phyloP scores from a whole-genome alignment of 148 eudicot genomes.

The Rhododendron williamsianum region DNA sequence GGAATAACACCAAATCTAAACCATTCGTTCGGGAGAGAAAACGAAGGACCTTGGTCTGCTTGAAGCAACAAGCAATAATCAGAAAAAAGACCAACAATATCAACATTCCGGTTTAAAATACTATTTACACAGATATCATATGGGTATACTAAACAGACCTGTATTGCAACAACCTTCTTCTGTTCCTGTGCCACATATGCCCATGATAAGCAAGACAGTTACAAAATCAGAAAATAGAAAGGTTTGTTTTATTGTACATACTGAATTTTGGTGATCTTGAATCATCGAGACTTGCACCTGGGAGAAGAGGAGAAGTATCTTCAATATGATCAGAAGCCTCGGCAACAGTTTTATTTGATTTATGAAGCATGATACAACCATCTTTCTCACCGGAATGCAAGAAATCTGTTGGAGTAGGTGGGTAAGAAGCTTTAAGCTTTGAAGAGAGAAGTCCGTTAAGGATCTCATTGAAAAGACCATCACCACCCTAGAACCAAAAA shows the following conservation, averaged over 20 bases:
- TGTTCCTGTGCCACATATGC: slow-evolving; percentile 36
- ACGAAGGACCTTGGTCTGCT: slow-evolving; percentile 47
- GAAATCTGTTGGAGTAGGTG: slow-evolving; percentile 65
- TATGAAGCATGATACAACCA: slow-evolving; percentile 21
- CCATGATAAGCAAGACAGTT: slow-evolving; percentile 18
- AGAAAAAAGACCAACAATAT: not conserved
- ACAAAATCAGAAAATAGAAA: slow-evolving; percentile 15
- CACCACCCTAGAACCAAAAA: slow-evolving; percentile 71
- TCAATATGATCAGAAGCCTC: slow-evolving; percentile 37
- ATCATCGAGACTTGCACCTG: slow-evolving; percentile 34
- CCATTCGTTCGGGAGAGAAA: slow-evolving; percentile 63
- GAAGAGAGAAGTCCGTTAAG: slow-evolving; percentile 75
- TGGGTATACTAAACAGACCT: slow-evolving; percentile 38
- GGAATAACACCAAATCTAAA: slow-evolving; percentile 94
- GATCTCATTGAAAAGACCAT: slow-evolving; percentile 91
- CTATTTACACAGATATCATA: not conserved
- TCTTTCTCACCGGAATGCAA: slow-evolving; percentile 31
- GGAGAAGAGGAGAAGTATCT: slow-evolving; percentile 53
- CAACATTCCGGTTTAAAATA: not conserved
- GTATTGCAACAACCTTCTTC: slow-evolving; percentile 22
- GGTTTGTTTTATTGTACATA: slow-evolving; percentile 28
- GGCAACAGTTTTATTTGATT: slow-evolving; percentile 31
- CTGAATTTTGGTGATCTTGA: slow-evolving; percentile 35
- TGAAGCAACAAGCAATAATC: slow-evolving; percentile 15
- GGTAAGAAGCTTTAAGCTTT: slow-evolving; percentile 72